Conservation (phyloP, 495 filamentous ascomycete genomes). For the Penicillium longicatenatum region DNA sequence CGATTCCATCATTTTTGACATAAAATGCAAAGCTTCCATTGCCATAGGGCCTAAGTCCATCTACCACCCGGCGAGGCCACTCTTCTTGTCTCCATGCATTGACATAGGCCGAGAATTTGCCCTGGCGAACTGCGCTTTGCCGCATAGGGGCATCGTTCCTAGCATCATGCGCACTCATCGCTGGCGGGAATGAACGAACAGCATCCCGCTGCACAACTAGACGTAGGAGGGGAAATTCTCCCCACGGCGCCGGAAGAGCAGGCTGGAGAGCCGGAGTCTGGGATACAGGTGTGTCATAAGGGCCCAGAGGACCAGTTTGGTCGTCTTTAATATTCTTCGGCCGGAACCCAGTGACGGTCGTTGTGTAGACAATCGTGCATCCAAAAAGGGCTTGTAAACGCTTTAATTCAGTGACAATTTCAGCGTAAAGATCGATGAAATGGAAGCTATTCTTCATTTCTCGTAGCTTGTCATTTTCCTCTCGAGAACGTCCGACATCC, state of each 20-base stretch:
- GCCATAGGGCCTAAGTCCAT: constrained; percentile 31
- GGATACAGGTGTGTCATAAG: constrained; percentile 37
- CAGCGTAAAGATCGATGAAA: constrained; percentile 37
- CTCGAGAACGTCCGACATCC: constrained; percentile 35
- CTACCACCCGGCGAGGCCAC: constrained; percentile 42
- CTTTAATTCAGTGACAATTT: constrained; percentile 37
- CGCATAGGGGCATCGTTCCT: constrained; percentile 49
- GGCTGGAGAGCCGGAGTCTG: constrained; percentile 38
- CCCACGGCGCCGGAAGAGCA: constrained; percentile 51
- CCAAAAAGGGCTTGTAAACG: constrained; percentile 39
- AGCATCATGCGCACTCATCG: constrained; percentile 58
- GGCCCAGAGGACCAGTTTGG: constrained; percentile 42
- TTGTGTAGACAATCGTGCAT: constrained; percentile 44
- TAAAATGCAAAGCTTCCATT: constrained; percentile 37
- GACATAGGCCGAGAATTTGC: constrained; percentile 45
- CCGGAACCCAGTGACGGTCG: constrained; percentile 33
- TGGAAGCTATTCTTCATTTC: constrained; percentile 33
- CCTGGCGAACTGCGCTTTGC: constrained; percentile 40
- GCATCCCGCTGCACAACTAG: constrained; percentile 47
- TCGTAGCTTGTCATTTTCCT: constrained; percentile 36
- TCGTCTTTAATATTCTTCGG: constrained; percentile 26
- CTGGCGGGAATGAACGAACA: constrained; percentile 54
- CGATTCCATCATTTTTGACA: constrained; percentile 22
- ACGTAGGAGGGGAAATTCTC: constrained; percentile 44
- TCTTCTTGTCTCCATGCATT: constrained; percentile 49